Evolutionary conservation across 306 rosid species (phyloP).

Genomic region (Lotus japonicus): DNA sequence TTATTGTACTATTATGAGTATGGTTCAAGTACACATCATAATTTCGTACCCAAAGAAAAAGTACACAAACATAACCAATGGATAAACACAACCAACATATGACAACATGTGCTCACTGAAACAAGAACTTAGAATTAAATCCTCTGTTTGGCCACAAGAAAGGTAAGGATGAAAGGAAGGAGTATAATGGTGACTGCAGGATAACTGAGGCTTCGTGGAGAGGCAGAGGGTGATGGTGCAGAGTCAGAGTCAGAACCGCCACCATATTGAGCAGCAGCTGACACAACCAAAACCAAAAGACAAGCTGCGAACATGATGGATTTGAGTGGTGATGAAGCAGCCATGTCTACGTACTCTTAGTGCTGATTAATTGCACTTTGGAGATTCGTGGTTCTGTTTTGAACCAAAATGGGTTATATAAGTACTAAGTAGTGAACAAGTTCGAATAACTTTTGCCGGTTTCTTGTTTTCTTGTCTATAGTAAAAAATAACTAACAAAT

Average conservation of each 20-base stretch:
- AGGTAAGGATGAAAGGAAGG: constrained; percentile 26
- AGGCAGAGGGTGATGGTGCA: constrained; percentile 1
- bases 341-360: constrained; percentile 26
- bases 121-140: constrained; percentile 1
- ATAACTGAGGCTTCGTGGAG: constrained; percentile 20
- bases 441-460: background rate
- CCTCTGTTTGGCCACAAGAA: constrained; percentile 24
- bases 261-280: constrained; percentile 37
- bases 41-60: background rate
- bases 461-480: constrained; percentile 19
- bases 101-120: background rate
- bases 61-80: background rate
- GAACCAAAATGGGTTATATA: constrained; percentile 11
- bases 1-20: background rate
- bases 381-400: background rate
- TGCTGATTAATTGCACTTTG: background rate
- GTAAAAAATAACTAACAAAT: background rate
- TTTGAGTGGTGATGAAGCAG: constrained; percentile 7
- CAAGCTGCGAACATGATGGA: constrained; percentile 27
- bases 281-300: constrained; percentile 22
- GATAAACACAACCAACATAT: constrained; percentile 15
- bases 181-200: constrained; percentile 29
- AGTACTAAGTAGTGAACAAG: constrained; percentile 22
- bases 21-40: background rate
- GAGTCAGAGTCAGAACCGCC: background rate